These are phyloP conservation scores for Seiridium cupressi DNA, from an alignment of 2,329 filamentous ascomycete genomes.

Conservation along the genomic window DNA sequence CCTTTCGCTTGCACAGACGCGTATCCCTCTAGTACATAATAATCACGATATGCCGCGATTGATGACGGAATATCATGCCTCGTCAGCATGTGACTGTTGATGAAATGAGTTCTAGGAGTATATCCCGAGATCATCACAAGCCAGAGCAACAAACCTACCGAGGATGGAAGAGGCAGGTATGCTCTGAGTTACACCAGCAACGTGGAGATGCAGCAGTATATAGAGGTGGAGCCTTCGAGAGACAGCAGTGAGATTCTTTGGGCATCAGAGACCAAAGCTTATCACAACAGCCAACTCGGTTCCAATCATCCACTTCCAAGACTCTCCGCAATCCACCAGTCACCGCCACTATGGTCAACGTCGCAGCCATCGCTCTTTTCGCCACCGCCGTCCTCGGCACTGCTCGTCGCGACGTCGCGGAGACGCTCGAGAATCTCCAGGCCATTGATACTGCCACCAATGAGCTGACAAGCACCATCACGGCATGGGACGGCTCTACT, in stretches of 20 bases:
- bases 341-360: slow-evolving; percentile 4
- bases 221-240: background rate
- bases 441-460: background rate
- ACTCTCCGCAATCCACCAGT: too few relatives aligned
- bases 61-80: background rate
- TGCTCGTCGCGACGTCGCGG: background rate
- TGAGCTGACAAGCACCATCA: background rate
- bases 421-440: slow-evolving; percentile 1
- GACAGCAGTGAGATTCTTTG: background rate
- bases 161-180: slow-evolving; percentile 3
- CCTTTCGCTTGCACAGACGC: background rate
- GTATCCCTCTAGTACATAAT: background rate
- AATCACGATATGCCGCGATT: slow-evolving; percentile 1
- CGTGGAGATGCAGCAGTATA: background rate
- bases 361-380: background rate
- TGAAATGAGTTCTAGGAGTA: background rate
- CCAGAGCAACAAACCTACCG: background rate
- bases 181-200: background rate
- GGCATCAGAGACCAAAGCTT: background rate
- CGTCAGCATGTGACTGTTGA: background rate
- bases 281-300: background rate
- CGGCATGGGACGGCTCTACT: slow-evolving; percentile 1
- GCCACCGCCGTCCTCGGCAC: background rate
- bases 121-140: background rate
- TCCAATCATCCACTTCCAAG: background rate